A percentile compares a stretch with the other conserved stretches of the same genome.
Evolutionary conservation across 495 filamentous ascomycete genomes (phyloP).

Genomic region (Halenospora varia): DNA sequence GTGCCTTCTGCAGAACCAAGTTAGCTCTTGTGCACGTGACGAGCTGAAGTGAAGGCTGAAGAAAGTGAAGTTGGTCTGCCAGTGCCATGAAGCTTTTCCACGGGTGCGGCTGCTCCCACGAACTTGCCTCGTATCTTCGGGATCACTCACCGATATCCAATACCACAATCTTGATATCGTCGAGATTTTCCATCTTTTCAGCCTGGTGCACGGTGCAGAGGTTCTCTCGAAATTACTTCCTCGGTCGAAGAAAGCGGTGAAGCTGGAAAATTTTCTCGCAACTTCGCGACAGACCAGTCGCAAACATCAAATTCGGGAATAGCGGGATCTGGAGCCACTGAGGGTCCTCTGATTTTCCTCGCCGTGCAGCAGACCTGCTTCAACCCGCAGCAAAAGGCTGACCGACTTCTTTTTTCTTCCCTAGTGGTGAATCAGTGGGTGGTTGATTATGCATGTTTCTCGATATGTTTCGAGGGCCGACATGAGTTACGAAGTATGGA

Average conservation of each 20-base stretch:
- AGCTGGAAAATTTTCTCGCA: constrained; percentile 6
- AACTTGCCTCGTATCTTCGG: background rate
- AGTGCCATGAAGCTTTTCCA: too few species aligned
- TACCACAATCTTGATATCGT: constrained; percentile 23
- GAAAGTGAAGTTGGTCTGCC: too few species aligned
- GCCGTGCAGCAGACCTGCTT: background rate
- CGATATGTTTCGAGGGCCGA: background rate
- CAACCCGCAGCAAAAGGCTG: background rate
- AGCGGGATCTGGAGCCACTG: constrained; percentile 15
- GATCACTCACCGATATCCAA: constrained; percentile 35
- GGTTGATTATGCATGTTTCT: background rate
- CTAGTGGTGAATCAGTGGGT: background rate
- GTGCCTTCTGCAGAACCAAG: constrained; percentile 52
- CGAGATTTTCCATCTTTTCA: background rate
- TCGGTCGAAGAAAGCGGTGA: constrained; percentile 23
- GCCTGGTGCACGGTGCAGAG: background rate
- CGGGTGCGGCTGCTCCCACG: background rate
- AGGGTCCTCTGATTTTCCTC: constrained; percentile 3
- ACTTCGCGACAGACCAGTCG: constrained; percentile 7
- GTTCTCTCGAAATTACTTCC: constrained; percentile 1
- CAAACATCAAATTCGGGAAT: constrained; percentile 21
- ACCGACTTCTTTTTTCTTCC: background rate
- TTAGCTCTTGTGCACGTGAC: constrained; percentile 15
- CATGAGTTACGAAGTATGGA: background rate
- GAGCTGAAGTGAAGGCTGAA: background rate